These are phyloP conservation scores for Aspergillus diversus DNA, from an alignment of 495 filamentous ascomycete species.

Conservation along the genomic window DNA sequence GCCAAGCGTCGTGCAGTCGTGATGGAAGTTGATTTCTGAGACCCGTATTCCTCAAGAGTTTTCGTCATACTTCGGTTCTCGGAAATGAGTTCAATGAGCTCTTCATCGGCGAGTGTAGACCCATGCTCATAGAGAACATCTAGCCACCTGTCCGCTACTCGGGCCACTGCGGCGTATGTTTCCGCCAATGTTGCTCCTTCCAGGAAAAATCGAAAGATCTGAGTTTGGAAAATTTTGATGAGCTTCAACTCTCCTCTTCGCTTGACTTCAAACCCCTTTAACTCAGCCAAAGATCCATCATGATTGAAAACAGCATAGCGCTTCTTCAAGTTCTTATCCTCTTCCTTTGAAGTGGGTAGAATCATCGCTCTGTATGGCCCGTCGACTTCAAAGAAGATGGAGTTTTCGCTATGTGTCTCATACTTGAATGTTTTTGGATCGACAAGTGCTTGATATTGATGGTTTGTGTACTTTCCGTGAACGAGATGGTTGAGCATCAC, in stretches of 20 bases:
- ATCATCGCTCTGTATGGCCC: slow-evolving; percentile 98
- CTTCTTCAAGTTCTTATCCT: slow-evolving; percentile 99
- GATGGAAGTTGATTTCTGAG: slow-evolving; percentile 96
- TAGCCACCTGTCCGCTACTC: slow-evolving; percentile 94
- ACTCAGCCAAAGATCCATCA: slow-evolving; percentile 91
- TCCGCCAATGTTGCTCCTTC: slow-evolving; percentile 84
- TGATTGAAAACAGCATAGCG: slow-evolving; percentile 99
- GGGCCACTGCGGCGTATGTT: slow-evolving; percentile 90
- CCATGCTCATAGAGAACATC: slow-evolving; percentile 91
- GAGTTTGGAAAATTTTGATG: slow-evolving; percentile 99
- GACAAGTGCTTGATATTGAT: slow-evolving; percentile 90
- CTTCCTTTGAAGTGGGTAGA: slow-evolving; percentile 94
- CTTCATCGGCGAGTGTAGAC: slow-evolving; percentile 87
- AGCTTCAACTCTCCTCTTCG: slow-evolving; percentile 96
- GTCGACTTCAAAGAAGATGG: slow-evolving; percentile 99
- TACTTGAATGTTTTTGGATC: slow-evolving; percentile 84
- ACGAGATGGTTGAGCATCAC: slow-evolving; percentile 99
- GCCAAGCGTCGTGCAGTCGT: slow-evolving; percentile 95
- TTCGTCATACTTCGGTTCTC: slow-evolving; percentile 99
- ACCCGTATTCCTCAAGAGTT: slow-evolving; percentile 92
- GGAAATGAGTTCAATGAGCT: slow-evolving; percentile 97
- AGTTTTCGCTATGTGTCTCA: slow-evolving; percentile 95
- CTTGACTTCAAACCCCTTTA: slow-evolving; percentile 99
- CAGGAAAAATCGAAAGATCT: slow-evolving; percentile 99
- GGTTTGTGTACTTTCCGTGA: slow-evolving; percentile 92